A percentile compares a stretch with the other conserved stretches of the same genome.
phyloP scores from a whole-genome alignment of 2,329 filamentous ascomycete species.

The Stagonosporopsis vannaccii region DNA sequence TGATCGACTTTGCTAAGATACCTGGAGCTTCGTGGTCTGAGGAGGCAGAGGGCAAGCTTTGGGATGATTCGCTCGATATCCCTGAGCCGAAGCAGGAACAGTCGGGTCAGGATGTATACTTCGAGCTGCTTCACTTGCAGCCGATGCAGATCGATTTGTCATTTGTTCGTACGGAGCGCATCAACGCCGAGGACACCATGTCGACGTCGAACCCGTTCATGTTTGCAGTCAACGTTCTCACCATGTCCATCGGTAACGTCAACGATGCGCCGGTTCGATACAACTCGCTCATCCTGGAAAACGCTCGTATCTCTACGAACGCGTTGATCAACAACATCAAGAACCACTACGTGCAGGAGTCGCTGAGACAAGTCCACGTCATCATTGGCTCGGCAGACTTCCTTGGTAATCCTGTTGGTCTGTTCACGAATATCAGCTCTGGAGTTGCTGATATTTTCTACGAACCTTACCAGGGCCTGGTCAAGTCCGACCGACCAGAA shows the following conservation, averaged over 20 bases:
- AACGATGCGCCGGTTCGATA: conserved; percentile 95
- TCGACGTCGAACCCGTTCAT: conserved; percentile 90
- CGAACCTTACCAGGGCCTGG: conserved; percentile 96
- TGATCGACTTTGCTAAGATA: conserved; percentile 93
- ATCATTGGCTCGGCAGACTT: conserved; percentile 97
- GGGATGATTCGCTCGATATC: conserved; percentile 88
- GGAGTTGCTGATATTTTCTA: conserved; percentile 99
- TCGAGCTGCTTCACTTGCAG: conserved; percentile 94
- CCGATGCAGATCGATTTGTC: conserved; percentile 98
- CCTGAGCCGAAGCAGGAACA: conserved; percentile 88
- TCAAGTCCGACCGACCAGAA: conserved; percentile 94
- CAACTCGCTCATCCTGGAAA: conserved; percentile 93
- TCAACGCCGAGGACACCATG: conserved; percentile 95
- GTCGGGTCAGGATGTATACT: conserved; percentile 93
- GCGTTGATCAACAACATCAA: conserved; percentile 86
- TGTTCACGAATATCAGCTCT: conserved; percentile 98
- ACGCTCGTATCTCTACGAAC: conserved; percentile 86
- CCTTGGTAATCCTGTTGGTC: conserved; percentile 92
- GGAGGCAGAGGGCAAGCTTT: conserved; percentile 82
- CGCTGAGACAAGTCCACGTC: conserved; percentile 94
- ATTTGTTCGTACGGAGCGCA: conserved; percentile 93
- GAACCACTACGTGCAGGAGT: conserved; percentile 96
- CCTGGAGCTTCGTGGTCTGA: conserved; percentile 88
- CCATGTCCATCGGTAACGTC: conserved; percentile 99
- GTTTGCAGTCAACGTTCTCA: conserved; percentile 98